Conservation (phyloP, 805 yeast genomes). For the Torulaspora gathmanii region DNA sequence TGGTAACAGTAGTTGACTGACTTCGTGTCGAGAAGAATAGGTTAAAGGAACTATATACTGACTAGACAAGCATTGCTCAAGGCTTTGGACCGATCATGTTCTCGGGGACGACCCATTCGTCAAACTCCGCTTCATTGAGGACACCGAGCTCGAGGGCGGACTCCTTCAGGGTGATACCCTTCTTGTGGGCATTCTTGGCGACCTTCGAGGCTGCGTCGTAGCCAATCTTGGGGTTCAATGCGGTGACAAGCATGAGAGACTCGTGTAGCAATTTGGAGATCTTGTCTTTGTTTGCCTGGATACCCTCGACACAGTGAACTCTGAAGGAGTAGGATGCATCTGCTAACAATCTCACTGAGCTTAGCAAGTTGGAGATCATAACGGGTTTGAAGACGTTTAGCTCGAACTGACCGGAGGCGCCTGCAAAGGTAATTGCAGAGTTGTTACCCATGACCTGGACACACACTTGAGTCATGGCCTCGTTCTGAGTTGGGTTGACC, state of each 20-base stretch:
- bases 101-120: slow-evolving; percentile 96
- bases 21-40: background rate
- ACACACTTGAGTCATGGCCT: slow-evolving; percentile 97
- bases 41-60: background rate
- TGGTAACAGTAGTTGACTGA: background rate
- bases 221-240: slow-evolving; percentile 97
- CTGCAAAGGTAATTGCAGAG: slow-evolving; percentile 91
- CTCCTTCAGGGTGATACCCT: slow-evolving; percentile 92
- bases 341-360: slow-evolving; percentile 81
- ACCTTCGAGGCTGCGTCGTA: slow-evolving; percentile 96
- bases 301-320: slow-evolving; percentile 91
- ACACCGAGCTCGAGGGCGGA: slow-evolving; percentile 89
- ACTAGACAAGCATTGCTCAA: slow-evolving; percentile 3
- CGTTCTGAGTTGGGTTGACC: slow-evolving; percentile 98
- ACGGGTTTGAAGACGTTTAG: slow-evolving; percentile 97
- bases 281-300: slow-evolving; percentile 80
- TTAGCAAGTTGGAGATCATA: slow-evolving; percentile 82
- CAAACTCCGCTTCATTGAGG: slow-evolving; percentile 79
- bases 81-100: slow-evolving; percentile 91
- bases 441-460: slow-evolving; percentile 97
- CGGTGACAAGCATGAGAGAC: slow-evolving; percentile 96
- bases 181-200: slow-evolving; percentile 97
- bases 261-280: slow-evolving; percentile 85
- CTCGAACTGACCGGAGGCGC: slow-evolving; percentile 98
- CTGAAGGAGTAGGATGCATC: slow-evolving; percentile 91